phyloP scores from a whole-genome alignment of 2,329 filamentous ascomycete species.

The Monilinia vaccinii-corymbosi region DNA sequence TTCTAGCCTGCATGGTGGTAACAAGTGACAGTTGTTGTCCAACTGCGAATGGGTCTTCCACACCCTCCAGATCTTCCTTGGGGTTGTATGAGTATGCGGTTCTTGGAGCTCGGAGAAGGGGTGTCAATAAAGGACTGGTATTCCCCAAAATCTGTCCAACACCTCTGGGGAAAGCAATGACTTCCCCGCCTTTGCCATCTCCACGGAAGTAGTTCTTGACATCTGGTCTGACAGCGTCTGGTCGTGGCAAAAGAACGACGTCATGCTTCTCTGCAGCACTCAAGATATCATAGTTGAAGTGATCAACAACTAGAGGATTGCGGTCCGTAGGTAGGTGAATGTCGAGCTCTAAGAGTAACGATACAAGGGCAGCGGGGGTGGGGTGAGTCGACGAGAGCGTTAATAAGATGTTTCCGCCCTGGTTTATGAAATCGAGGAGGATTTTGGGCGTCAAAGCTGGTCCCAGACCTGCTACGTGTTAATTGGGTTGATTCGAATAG shows the following conservation, averaged over 20 bases:
- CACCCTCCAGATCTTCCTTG: constrained; percentile 65
- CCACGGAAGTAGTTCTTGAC: constrained; percentile 71
- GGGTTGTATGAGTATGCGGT: constrained; percentile 93
- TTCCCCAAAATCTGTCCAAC: constrained; percentile 76
- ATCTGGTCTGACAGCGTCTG: constrained; percentile 54
- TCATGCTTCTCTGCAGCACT: constrained; percentile 79
- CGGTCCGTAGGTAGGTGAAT: constrained; percentile 81
- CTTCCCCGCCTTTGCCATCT: constrained; percentile 38
- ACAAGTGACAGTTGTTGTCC: constrained; percentile 77
- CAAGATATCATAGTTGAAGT: constrained; percentile 82
- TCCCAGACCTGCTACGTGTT: constrained; percentile 56
- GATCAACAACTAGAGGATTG: constrained; percentile 79
- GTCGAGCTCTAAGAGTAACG: constrained; percentile 79
- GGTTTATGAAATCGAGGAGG: constrained; percentile 85
- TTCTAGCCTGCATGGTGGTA: constrained; percentile 82
- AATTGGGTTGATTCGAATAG: constrained; percentile 11
- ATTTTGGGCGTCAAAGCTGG: constrained; percentile 78
- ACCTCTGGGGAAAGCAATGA: constrained; percentile 73
- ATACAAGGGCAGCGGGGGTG: constrained; percentile 64
- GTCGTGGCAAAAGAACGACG: constrained; percentile 69
- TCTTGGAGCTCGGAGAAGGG: constrained; percentile 70
- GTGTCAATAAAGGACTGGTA: constrained; percentile 63
- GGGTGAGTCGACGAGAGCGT: constrained; percentile 65
- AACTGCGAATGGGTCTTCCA: constrained; percentile 78
- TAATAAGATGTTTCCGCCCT: constrained; percentile 82